Evolutionary conservation across 306 rosid species (phyloP).

Genomic region (Coriaria nepalensis): DNA sequence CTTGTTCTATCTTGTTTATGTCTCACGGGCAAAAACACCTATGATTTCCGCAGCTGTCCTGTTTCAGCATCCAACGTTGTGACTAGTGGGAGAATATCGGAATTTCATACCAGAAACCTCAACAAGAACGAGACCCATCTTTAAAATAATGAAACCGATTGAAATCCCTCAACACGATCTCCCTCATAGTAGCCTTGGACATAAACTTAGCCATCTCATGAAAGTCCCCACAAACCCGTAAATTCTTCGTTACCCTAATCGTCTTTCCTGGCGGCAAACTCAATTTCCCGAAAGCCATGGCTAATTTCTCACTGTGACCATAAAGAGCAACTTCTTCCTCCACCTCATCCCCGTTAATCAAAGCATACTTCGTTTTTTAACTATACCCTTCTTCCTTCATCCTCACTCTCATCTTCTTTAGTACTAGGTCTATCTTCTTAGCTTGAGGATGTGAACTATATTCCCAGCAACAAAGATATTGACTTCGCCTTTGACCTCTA

Average conservation of each 20-base stretch:
- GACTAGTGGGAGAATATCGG: background rate
- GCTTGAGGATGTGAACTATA: conserved; percentile 44
- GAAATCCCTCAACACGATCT: conserved; percentile 55
- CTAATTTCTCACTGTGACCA: conserved; percentile 68
- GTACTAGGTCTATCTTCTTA: conserved; percentile 28
- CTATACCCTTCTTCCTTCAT: conserved; percentile 50
- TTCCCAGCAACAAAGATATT: conserved; percentile 44
- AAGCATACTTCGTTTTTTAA: conserved; percentile 46
- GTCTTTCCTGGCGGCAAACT: conserved; percentile 40
- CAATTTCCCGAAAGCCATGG: conserved; percentile 54
- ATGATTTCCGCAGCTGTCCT: no score
- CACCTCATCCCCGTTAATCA: conserved; percentile 39
- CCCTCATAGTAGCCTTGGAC: conserved; percentile 35
- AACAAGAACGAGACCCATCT: conserved; percentile 53
- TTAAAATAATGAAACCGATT: conserved; percentile 65
- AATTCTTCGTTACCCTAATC: conserved; percentile 52
- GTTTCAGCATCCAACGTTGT: no score
- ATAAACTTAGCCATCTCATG: conserved; percentile 70
- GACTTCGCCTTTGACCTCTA: conserved; percentile 40
- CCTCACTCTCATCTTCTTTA: conserved; percentile 28
- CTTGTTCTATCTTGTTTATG: no score
- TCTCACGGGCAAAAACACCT: no score
- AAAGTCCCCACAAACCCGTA: conserved; percentile 66
- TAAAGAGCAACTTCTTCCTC: conserved; percentile 63
- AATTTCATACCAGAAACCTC: conserved; percentile 44